Conservation (phyloP, 495 filamentous ascomycete species). For the Letharia lupina region DNA sequence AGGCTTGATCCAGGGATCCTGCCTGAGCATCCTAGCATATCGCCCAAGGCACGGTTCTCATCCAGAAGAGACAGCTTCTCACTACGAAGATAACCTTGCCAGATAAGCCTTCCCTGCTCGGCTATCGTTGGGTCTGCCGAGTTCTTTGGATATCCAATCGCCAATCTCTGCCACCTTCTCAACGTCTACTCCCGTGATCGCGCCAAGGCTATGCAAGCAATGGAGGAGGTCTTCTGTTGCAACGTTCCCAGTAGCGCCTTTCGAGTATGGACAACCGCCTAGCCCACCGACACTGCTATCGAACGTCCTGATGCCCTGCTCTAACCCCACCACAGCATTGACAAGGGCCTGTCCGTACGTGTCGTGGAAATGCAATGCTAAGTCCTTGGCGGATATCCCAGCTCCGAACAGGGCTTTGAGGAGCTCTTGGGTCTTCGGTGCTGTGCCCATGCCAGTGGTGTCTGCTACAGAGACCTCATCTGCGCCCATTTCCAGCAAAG, state of each 20-base stretch:
- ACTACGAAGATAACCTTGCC: conserved; percentile 35
- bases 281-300: conserved; percentile 85
- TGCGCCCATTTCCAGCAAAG: conserved; percentile 85
- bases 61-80: background rate
- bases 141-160: conserved; percentile 77
- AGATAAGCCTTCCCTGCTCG: conserved; percentile 71
- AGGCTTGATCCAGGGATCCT: background rate
- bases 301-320: conserved; percentile 82
- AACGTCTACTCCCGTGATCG: conserved; percentile 80
- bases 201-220: conserved; percentile 76
- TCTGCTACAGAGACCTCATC: conserved; percentile 92
- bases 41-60: background rate
- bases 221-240: conserved; percentile 90
- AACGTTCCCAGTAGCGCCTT: conserved; percentile 92
- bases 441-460: conserved; percentile 95
- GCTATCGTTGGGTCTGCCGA: conserved; percentile 68
- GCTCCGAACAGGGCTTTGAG: conserved; percentile 62
- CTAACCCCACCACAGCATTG: conserved; percentile 77
- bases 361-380: conserved; percentile 94
- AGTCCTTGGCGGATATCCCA: conserved; percentile 66
- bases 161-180: conserved; percentile 75
- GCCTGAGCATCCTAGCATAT: background rate
- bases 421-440: conserved; percentile 64
- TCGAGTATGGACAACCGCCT: conserved; percentile 88
- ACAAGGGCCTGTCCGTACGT: conserved; percentile 94